Conservation (phyloP, 208 protist genomes). For the Acanthamoeba healyi region DNA sequence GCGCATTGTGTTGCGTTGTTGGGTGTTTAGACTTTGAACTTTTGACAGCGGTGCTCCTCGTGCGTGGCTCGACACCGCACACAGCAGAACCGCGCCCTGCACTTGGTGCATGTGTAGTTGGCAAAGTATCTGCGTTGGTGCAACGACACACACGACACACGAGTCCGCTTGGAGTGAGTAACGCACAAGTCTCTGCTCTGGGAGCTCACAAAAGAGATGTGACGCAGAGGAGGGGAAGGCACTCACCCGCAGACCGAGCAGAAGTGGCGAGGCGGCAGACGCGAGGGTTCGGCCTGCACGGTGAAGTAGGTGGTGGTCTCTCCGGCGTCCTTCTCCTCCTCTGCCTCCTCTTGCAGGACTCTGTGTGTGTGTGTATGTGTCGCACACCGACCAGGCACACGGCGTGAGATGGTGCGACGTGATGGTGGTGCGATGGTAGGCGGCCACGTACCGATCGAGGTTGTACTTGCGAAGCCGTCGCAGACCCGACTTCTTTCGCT, state of each 20-base stretch:
- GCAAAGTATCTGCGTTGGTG: slow-evolving; percentile 43
- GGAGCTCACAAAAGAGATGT: not conserved
- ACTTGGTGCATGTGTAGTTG: slow-evolving; percentile 61
- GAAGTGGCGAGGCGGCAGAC: slow-evolving; percentile 33
- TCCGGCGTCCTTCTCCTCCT: not conserved
- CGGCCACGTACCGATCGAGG: slow-evolving; percentile 5
- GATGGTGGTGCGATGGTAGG: no score
- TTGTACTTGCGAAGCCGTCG: slow-evolving; percentile 2
- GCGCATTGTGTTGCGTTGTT: no score
- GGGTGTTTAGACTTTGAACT: slow-evolving; percentile 59
- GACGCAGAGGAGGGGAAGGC: not conserved
- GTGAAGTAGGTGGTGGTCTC: slow-evolving; percentile 34
- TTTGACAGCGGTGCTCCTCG: slow-evolving; percentile 71
- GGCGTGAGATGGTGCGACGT: no score
- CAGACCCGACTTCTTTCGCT: not conserved
- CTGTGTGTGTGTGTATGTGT: not conserved
- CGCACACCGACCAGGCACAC: no score
- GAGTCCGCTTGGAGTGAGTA: no score
- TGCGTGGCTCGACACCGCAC: slow-evolving; percentile 43
- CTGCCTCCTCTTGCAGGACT: slow-evolving; percentile 3
- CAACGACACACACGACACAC: not conserved
- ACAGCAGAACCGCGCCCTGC: slow-evolving; percentile 39
- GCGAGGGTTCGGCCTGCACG: slow-evolving; percentile 30
- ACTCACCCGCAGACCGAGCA: slow-evolving; percentile 66
- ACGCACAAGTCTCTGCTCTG: no score